These are phyloP conservation scores for Danielozyma ontarioensis DNA, from an alignment of 805 yeast species.

Conservation along the genomic window DNA sequence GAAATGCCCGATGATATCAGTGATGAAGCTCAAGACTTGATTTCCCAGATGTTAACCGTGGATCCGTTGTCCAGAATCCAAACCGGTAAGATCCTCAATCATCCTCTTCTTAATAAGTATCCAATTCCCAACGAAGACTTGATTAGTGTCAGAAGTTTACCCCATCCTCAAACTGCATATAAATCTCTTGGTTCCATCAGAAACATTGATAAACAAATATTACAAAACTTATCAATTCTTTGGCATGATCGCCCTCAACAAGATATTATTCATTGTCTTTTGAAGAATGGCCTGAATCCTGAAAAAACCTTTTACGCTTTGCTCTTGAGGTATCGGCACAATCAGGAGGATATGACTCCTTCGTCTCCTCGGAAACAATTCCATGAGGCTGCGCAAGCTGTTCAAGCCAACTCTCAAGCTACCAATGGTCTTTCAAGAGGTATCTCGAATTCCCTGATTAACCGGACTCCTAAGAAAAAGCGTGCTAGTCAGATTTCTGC, in stretches of 20 bases:
- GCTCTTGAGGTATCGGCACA: constrained; percentile 39
- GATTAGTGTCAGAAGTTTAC: constrained; percentile 42
- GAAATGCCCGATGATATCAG: constrained; percentile 66
- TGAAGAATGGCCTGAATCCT: constrained; percentile 36
- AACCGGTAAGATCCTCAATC: constrained; percentile 59
- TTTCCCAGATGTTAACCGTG: constrained; percentile 59
- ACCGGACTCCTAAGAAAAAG: constrained; percentile 18
- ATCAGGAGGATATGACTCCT: constrained; percentile 26
- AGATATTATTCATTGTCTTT: constrained; percentile 33
- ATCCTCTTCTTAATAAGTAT: constrained; percentile 50
- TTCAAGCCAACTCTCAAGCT: constrained; percentile 10
- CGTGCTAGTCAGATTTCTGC: constrained; percentile 29
- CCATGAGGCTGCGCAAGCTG: too few species aligned
- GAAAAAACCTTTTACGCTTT: constrained; percentile 45
- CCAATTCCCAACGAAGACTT: constrained; percentile 44
- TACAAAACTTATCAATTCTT: constrained; percentile 50
- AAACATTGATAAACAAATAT: constrained; percentile 48
- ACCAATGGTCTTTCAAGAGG: constrained; percentile 5
- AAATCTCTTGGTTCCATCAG: constrained; percentile 43
- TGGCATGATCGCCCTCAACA: constrained; percentile 51
- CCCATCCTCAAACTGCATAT: constrained; percentile 51
- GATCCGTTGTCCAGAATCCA: constrained; percentile 68
- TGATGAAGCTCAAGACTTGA: constrained; percentile 61
- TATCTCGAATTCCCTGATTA: constrained; percentile 6
- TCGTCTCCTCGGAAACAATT: too few species aligned